Evolutionary conservation across 805 yeast genomes (phyloP).

Genomic region (Metschnikowia noctiluminum): DNA sequence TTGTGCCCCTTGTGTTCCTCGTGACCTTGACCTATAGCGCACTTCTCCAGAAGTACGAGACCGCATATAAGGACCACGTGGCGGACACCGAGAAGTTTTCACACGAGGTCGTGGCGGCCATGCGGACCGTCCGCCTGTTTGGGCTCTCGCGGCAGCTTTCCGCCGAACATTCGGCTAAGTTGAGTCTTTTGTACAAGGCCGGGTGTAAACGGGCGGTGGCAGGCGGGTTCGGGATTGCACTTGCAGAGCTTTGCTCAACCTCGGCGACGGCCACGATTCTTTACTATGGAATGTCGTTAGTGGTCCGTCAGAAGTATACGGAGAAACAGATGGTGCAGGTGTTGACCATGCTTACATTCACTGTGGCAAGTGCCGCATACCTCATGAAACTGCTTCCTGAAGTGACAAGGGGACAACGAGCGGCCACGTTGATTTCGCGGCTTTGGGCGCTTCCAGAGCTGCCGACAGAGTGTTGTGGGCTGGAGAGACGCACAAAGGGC

Average conservation of each 20-base stretch:
- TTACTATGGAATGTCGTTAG: constrained; percentile 76
- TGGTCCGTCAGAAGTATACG: constrained; percentile 54
- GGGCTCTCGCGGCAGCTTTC: constrained; percentile 50
- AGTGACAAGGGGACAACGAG: constrained; percentile 74
- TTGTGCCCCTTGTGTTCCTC: constrained; percentile 61
- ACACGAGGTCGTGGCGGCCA: constrained; percentile 54
- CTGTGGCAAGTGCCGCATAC: constrained; percentile 60
- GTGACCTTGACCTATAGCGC: constrained; percentile 52
- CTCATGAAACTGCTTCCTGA: constrained; percentile 71
- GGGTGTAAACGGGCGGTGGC: constrained; percentile 53
- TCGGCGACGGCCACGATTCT: constrained; percentile 70
- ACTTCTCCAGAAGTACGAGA: constrained; percentile 53
- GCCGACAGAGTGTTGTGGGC: constrained; percentile 26
- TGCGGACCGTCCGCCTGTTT: constrained; percentile 61
- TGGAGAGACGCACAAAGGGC: constrained; percentile 9
- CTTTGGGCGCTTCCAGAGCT: constrained; percentile 36
- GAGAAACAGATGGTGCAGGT: constrained; percentile 62
- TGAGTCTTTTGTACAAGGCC: constrained; percentile 29
- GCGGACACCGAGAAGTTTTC: constrained; percentile 50
- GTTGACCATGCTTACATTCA: constrained; percentile 67
- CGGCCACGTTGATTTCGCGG: constrained; percentile 49
- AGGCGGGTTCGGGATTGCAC: constrained; percentile 66
- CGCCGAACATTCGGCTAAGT: constrained; percentile 28
- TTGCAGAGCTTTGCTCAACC: constrained; percentile 50
- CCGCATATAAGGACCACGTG: constrained; percentile 52